Percentiles rank a stretch among this genome's conserved stretches.
phyloP scores from a whole-genome alignment of 176 grass and related monocot genomes.

The Miscanthus lutarioriparius region DNA sequence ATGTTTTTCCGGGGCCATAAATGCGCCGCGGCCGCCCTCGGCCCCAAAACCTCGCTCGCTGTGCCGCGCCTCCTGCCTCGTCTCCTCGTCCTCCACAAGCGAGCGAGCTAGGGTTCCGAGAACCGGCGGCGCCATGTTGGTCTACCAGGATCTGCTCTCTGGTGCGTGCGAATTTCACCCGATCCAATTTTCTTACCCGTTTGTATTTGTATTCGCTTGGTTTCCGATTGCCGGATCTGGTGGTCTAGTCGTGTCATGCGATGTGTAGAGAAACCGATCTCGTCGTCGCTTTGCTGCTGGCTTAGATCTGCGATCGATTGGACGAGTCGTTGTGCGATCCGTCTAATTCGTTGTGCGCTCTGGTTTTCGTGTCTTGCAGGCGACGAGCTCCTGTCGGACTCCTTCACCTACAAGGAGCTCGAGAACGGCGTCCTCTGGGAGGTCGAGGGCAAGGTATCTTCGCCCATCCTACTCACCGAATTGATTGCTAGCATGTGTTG shows the following conservation, averaged over 20 bases:
- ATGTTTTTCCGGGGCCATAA: slow-evolving; percentile 27
- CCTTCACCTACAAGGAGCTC: slow-evolving; percentile 71
- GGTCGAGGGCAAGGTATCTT: slow-evolving; percentile 71
- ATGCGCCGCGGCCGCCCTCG: background rate
- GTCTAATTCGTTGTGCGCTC: too few relatives aligned
- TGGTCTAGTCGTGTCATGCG: background rate
- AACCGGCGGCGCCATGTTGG: slow-evolving; percentile 49
- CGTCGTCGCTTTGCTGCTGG: background rate
- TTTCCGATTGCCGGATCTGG: background rate
- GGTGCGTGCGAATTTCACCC: slow-evolving; percentile 18
- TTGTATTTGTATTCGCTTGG: background rate
- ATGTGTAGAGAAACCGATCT: too few relatives aligned
- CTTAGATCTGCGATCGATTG: background rate
- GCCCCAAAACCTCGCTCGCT: slow-evolving; percentile 16
- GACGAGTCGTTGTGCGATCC: too few relatives aligned
- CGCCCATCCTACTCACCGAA: background rate
- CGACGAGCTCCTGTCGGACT: slow-evolving; percentile 88
- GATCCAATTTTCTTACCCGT: background rate
- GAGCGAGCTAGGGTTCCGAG: slow-evolving; percentile 41
- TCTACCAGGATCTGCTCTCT: slow-evolving; percentile 72
- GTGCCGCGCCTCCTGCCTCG: slow-evolving; percentile 34
- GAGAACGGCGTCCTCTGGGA: slow-evolving; percentile 83
- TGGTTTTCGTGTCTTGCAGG: slow-evolving; percentile 29
- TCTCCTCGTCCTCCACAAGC: background rate
- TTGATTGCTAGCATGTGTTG: background rate